phyloP scores from a whole-genome alignment of 345 rosid genomes.

The Linum lewisii region DNA sequence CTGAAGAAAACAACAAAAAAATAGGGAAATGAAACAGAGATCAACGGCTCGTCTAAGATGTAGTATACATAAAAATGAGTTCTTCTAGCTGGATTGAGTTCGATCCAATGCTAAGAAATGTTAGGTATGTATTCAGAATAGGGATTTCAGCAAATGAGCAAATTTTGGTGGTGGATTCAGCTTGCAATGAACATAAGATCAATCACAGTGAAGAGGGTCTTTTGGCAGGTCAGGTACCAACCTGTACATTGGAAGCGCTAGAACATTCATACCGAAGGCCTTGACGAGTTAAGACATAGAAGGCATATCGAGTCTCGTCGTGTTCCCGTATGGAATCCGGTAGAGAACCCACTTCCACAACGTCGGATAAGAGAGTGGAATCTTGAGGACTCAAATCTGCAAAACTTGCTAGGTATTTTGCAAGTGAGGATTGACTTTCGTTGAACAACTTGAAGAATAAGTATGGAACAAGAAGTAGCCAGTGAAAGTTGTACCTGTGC shows the following conservation, averaged over 20 bases:
- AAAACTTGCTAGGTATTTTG: constrained; percentile 4
- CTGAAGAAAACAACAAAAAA: constrained; percentile 22
- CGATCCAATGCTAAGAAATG: not conserved
- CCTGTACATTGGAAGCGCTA: constrained; percentile 65
- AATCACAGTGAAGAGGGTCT: not conserved
- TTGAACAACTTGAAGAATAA: not conserved
- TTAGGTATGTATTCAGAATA: not conserved
- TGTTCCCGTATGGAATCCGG: constrained; percentile 64
- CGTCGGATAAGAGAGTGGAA: constrained; percentile 69
- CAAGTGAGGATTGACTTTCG: constrained; percentile 5
- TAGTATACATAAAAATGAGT: not conserved
- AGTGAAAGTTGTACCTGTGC: constrained; percentile 46
- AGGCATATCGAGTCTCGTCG: constrained; percentile 44
- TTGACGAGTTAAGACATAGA: constrained; percentile 61
- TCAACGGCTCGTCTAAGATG: not conserved
- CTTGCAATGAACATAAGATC: too few species aligned
- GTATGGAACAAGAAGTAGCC: not conserved
- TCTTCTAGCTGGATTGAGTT: not conserved
- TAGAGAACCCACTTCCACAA: constrained; percentile 60
- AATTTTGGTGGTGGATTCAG: not conserved
- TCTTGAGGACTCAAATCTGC: constrained; percentile 96
- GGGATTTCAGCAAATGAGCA: not conserved
- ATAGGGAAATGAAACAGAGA: not conserved
- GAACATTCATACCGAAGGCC: constrained; percentile 85
- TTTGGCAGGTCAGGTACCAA: too few species aligned